phyloP scores from a whole-genome alignment of 1,284 basidiomycete genomes.

The Caloboletus firmus region DNA sequence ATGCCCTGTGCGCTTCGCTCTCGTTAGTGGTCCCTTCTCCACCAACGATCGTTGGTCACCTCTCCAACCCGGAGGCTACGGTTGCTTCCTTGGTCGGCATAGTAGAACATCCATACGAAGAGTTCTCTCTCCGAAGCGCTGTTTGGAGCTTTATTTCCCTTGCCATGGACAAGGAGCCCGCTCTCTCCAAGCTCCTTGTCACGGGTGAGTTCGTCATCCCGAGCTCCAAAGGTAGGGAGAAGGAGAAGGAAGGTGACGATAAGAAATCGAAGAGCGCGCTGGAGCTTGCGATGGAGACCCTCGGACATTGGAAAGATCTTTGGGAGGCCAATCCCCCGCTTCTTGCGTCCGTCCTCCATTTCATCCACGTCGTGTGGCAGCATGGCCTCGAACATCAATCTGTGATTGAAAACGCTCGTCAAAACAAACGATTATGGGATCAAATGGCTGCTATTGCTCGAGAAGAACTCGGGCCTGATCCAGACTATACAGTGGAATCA shows the following conservation, averaged over 20 bases:
- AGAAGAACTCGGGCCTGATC: conserved; percentile 64
- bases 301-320: conserved; percentile 67
- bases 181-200: conserved; percentile 80
- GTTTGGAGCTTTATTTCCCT: conserved; percentile 85
- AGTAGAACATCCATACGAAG: conserved; percentile 70
- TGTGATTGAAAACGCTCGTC: conserved; percentile 55
- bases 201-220: conserved; percentile 66
- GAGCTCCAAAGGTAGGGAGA: conserved; percentile 42
- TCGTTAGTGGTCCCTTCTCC: conserved; percentile 56
- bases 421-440: conserved; percentile 63
- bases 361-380: conserved; percentile 81
- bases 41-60: conserved; percentile 69
- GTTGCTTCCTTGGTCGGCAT: conserved; percentile 63
- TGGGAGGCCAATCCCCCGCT: conserved; percentile 78
- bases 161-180: conserved; percentile 85
- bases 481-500: conserved; percentile 57
- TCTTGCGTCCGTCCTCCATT: conserved; percentile 74
- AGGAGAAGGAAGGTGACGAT: conserved; percentile 23
- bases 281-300: conserved; percentile 62
- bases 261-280: conserved; percentile 53
- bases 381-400: conserved; percentile 76
- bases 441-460: conserved; percentile 59
- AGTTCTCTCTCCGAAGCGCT: conserved; percentile 64
- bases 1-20: conserved; percentile 66
- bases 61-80: conserved; percentile 68